phyloP scores from a whole-genome alignment of 2,329 filamentous ascomycete genomes.

The Penicillium sp. region DNA sequence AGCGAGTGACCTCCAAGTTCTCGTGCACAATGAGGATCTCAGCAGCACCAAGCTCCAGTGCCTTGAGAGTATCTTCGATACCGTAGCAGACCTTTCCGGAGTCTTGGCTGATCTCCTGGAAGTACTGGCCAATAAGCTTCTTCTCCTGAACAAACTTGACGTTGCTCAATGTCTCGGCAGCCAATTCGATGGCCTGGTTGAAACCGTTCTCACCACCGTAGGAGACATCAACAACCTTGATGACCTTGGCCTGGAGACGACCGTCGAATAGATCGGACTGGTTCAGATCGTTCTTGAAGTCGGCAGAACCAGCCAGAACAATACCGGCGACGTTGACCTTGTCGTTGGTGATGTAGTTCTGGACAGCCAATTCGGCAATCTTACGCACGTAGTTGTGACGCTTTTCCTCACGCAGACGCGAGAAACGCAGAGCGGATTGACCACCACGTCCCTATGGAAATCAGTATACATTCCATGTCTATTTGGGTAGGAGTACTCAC shows the following conservation, averaged over 20 bases:
- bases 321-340: constrained; percentile 97
- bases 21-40: constrained; percentile 96
- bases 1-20: constrained; percentile 93
- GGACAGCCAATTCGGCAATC: constrained; percentile 94
- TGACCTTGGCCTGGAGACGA: constrained; percentile 89
- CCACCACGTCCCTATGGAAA: constrained; percentile 77
- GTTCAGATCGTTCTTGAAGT: constrained; percentile 99
- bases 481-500: constrained; percentile 14
- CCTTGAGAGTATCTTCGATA: constrained; percentile 96
- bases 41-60: constrained; percentile 89
- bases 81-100: constrained; percentile 97
- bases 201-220: constrained; percentile 99
- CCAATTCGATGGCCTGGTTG: constrained; percentile 97
- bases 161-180: constrained; percentile 92
- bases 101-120: constrained; percentile 98
- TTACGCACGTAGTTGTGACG: constrained; percentile 99
- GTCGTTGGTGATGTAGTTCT: constrained; percentile 98
- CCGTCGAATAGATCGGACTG: constrained; percentile 96
- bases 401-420: constrained; percentile 98
- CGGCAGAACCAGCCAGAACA: constrained; percentile 93
- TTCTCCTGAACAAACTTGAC: constrained; percentile 99
- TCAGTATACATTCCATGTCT: background rate
- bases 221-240: constrained; percentile 98
- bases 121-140: constrained; percentile 98
- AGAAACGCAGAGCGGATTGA: constrained; percentile 98